Percentiles rank a stretch among this genome's conserved stretches.
Evolutionary conservation across 1,284 basidiomycete genomes (phyloP).

Genomic region (Lignosus rhinocerotis): DNA sequence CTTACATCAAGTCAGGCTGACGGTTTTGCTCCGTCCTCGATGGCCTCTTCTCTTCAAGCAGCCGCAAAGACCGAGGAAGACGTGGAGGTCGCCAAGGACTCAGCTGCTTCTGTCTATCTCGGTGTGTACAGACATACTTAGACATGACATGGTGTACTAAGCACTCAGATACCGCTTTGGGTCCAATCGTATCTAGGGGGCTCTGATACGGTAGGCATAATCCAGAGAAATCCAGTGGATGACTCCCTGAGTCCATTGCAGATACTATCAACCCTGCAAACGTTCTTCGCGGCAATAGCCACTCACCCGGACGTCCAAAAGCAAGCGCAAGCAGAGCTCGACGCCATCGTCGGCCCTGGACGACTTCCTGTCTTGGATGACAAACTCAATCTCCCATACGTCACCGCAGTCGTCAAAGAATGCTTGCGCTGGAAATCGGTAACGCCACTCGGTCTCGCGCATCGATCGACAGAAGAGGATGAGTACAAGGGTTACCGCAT

Average conservation of each 20-base stretch:
- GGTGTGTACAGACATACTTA: no score
- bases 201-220: no score
- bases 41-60: neutral
- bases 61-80: neutral
- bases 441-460: constrained; percentile 13
- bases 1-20: constrained; percentile 2
- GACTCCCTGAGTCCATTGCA: neutral
- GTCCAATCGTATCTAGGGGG: no score
- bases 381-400: constrained; percentile 13
- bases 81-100: neutral
- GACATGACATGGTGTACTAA: no score
- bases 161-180: no score
- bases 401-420: constrained; percentile 26
- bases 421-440: constrained; percentile 23
- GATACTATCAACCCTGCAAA: constrained; percentile 27
- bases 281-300: constrained; percentile 38
- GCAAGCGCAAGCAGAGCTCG: constrained; percentile 34
- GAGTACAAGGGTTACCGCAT: constrained; percentile 25
- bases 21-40: neutral
- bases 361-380: constrained; percentile 22
- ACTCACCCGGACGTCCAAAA: constrained; percentile 34
- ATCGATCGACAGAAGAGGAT: constrained; percentile 11
- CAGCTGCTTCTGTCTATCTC: neutral
- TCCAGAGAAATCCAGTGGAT: no score
- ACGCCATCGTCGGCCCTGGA: constrained; percentile 25